Evolutionary conservation across 768 basidiomycete species (phyloP).

Genomic region (Auricularia sp.): DNA sequence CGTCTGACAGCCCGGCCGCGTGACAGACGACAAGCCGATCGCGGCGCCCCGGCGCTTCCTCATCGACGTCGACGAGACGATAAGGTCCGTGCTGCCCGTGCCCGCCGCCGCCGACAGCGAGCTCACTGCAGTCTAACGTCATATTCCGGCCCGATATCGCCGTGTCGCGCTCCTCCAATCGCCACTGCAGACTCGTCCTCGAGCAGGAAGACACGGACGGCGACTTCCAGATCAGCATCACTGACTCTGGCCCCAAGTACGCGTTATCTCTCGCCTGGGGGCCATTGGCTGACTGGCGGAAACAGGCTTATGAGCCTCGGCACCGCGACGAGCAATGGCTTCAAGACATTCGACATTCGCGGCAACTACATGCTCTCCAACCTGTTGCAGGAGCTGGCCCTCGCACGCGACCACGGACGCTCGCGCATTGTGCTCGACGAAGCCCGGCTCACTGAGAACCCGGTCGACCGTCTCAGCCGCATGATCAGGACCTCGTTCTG

Average conservation of each 20-base stretch:
- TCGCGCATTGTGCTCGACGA: constrained; percentile 99
- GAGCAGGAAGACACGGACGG: constrained; percentile 98
- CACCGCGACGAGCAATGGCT: constrained; percentile 94
- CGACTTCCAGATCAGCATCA: constrained; percentile 58
- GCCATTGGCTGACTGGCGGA: constrained; percentile 28
- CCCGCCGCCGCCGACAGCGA: not conserved
- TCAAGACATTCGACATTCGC: constrained; percentile 94
- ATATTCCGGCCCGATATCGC: not conserved
- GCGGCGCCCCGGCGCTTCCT: constrained; percentile 80
- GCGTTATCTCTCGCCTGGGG: not conserved
- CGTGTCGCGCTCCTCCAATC: not conserved
- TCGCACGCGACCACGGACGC: constrained; percentile 88
- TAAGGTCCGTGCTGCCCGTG: constrained; percentile 34
- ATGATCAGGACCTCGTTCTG: constrained; percentile 99
- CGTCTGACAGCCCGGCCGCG: constrained; percentile 11
- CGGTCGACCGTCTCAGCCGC: constrained; percentile 88
- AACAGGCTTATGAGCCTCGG: constrained; percentile 94
- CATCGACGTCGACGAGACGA: constrained; percentile 96
- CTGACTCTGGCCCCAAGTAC: constrained; percentile 1
- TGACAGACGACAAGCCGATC: constrained; percentile 61
- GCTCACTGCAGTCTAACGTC: not conserved
- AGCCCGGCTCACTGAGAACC: constrained; percentile 93
- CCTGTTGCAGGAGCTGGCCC: constrained; percentile 94
- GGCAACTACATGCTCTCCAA: constrained; percentile 99
- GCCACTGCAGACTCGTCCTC: constrained; percentile 48